Evolutionary conservation across 768 basidiomycete genomes (phyloP).

Genomic region (Fistulinella prunicolor): DNA sequence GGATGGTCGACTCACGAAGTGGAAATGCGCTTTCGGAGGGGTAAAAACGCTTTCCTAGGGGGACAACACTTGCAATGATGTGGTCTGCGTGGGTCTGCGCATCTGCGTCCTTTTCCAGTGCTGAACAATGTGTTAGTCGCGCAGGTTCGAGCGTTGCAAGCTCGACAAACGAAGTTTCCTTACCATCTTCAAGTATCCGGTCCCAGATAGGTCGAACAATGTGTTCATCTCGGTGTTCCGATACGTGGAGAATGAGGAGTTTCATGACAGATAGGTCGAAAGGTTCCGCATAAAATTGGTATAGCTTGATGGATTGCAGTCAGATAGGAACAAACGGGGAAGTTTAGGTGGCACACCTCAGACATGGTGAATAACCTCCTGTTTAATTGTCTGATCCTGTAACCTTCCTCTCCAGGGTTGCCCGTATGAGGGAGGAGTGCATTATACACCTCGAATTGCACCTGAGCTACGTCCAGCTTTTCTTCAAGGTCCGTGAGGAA

Average conservation of each 20-base stretch:
- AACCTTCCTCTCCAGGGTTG: conserved; percentile 60
- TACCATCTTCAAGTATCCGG: conserved; percentile 79
- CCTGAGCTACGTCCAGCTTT: conserved; percentile 94
- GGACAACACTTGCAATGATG: conserved; percentile 60
- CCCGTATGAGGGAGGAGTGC: conserved; percentile 57
- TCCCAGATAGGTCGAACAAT: conserved; percentile 87
- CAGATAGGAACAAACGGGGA: conserved; percentile 7
- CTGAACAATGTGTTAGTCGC: conserved; percentile 30
- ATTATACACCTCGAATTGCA: conserved; percentile 90
- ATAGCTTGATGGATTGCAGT: conserved; percentile 54
- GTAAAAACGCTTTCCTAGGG: conserved; percentile 82
- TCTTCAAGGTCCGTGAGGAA: conserved; percentile 96
- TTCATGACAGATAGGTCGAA: conserved; percentile 82
- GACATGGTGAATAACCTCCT: conserved; percentile 73
- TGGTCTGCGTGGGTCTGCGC: conserved; percentile 55
- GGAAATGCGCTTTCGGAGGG: conserved; percentile 92
- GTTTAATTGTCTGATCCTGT: conserved; percentile 57
- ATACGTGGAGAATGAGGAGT: conserved; percentile 88
- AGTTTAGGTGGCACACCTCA: conserved; percentile 52
- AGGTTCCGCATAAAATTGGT: conserved; percentile 82
- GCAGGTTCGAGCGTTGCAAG: neutral
- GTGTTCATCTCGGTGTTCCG: conserved; percentile 85
- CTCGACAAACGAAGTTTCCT: conserved; percentile 19
- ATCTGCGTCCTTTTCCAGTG: conserved; percentile 55
- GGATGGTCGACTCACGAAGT: conserved; percentile 53